Conservation (phyloP, 257 asterid genomes). For the Petunia axillaris region DNA sequence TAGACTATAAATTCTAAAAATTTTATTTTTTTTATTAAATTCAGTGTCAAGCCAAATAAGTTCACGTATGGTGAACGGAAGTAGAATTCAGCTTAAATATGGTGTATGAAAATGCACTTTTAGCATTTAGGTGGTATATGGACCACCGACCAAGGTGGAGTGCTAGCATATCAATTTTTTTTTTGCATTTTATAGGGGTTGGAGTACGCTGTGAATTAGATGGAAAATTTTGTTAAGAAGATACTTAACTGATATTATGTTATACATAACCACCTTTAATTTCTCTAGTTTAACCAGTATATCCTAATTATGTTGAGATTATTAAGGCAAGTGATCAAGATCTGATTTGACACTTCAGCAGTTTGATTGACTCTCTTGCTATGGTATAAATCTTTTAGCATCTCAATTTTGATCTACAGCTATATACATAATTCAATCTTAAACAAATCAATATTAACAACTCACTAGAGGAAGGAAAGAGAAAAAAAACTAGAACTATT, state of each 20-base stretch:
- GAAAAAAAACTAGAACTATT: neutral
- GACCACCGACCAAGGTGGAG: too few species aligned
- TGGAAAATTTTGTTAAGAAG: neutral
- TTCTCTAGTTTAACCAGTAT: neutral
- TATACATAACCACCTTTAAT: neutral
- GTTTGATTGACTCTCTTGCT: neutral
- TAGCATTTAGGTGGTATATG: too few species aligned
- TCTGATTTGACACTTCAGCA: conserved; percentile 14
- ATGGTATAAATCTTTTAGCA: neutral
- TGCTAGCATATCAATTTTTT: too few species aligned
- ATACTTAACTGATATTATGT: neutral
- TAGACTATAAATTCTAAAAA: too few species aligned
- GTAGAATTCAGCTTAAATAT: too few species aligned
- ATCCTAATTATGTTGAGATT: conserved; percentile 6
- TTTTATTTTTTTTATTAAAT: too few species aligned
- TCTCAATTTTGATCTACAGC: neutral
- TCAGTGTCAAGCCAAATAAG: too few species aligned
- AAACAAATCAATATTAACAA: neutral
- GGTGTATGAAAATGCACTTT: too few species aligned
- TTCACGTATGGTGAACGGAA: too few species aligned
- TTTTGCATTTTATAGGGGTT: neutral
- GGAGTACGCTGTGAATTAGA: neutral
- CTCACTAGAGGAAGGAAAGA: neutral
- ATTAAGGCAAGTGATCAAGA: conserved; percentile 1
- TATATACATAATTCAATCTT: neutral